These are phyloP conservation scores for Colletotrichum sp. DNA, from an alignment of 2,329 filamentous ascomycete genomes.

Conservation along the genomic window DNA sequence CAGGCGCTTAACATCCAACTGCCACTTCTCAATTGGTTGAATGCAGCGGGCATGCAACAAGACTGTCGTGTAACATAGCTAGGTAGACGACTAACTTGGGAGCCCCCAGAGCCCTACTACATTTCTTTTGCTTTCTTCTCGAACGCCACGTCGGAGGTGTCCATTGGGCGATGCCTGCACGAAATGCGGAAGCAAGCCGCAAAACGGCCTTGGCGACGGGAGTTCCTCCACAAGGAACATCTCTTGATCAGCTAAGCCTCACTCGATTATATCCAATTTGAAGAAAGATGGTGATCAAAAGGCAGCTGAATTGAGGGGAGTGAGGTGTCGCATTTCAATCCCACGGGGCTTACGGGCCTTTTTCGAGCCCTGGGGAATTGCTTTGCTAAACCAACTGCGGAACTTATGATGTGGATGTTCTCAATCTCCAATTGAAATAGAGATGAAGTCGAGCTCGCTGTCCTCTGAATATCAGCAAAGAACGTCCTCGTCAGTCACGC, in stretches of 20 bases:
- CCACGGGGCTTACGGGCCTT: too few relatives aligned
- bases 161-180: not conserved
- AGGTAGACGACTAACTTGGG: accelerated
- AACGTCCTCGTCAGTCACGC: too few relatives aligned
- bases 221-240: accelerated
- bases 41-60: accelerated
- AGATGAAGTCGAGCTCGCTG: too few relatives aligned
- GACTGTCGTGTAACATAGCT: not conserved
- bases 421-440: too few relatives aligned
- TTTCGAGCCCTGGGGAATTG: too few relatives aligned
- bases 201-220: not conserved
- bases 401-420: too few relatives aligned
- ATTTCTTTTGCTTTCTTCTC: not conserved
- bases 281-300: accelerated
- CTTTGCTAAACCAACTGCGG: too few relatives aligned
- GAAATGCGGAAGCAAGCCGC: accelerated
- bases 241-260: not conserved
- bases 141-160: not conserved
- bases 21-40: not conserved
- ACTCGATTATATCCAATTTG: accelerated
- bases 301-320: accelerated
- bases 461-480: too few relatives aligned
- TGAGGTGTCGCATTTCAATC: too few relatives aligned
- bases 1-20: not conserved
- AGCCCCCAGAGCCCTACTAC: not conserved